These are phyloP conservation scores for Dactylis glomerata DNA, from an alignment of 176 grass and related monocot species.

Conservation along the genomic window DNA sequence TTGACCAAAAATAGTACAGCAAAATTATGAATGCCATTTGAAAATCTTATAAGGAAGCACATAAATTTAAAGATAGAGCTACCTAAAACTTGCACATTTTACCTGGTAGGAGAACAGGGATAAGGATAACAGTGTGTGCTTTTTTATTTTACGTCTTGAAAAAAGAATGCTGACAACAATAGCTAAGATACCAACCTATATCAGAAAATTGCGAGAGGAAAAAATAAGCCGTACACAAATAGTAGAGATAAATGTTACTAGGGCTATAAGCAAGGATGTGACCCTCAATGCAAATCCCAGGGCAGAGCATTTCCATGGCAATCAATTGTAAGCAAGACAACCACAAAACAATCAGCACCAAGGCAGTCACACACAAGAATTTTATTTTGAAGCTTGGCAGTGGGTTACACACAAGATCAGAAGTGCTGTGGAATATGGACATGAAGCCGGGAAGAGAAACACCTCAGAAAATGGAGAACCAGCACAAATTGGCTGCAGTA, in stretches of 20 bases:
- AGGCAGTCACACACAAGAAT: neutral
- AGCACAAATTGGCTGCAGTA: neutral
- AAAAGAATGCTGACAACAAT: neutral
- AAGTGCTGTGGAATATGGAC: neutral
- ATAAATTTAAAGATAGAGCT: neutral
- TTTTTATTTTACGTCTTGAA: neutral
- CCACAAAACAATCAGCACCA: neutral
- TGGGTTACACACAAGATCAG: neutral
- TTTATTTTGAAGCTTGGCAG: too few species aligned
- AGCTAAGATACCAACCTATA: neutral
- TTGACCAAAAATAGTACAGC: neutral
- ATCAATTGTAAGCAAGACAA: neutral
- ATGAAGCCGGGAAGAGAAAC: neutral
- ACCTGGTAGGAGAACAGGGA: neutral
- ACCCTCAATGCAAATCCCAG: neutral
- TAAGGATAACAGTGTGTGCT: neutral
- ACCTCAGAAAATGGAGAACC: slow-evolving; percentile 4
- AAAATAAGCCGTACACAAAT: neutral
- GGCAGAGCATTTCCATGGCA: neutral
- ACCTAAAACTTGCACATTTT: slow-evolving; percentile 1
- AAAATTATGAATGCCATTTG: neutral
- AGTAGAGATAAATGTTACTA: neutral
- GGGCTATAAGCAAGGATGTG: neutral
- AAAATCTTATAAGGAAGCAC: neutral
- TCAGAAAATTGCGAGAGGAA: neutral